Conservation (phyloP, 2,329 filamentous ascomycete species). For the Microsporum audouinii region DNA sequence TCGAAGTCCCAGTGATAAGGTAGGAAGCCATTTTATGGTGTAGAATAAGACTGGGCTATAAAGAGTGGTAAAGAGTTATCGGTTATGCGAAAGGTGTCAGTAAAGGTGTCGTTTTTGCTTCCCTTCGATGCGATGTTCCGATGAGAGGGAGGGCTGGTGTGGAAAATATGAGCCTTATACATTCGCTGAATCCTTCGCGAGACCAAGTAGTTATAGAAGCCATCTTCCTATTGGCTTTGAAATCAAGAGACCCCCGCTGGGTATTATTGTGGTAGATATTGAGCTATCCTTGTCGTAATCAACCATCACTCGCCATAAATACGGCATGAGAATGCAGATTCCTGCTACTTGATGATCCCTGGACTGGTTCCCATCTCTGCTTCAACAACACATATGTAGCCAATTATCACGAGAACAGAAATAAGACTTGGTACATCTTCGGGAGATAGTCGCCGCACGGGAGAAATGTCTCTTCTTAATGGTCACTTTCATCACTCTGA, state of each 20-base stretch:
- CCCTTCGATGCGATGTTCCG: too few species aligned
- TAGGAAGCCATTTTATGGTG: constrained; percentile 22
- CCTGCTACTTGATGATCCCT: neutral
- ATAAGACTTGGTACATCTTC: neutral
- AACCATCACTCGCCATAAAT: neutral
- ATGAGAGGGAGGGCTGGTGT: too few species aligned
- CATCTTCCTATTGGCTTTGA: neutral
- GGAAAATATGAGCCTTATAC: too few species aligned
- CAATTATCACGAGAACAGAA: neutral
- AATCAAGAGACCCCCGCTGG: neutral
- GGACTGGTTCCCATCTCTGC: neutral
- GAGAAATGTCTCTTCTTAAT: neutral
- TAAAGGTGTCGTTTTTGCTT: too few species aligned
- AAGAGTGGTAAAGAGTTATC: too few species aligned
- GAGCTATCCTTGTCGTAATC: neutral
- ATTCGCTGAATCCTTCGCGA: too few species aligned
- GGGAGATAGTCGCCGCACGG: neutral
- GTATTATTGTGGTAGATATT: neutral
- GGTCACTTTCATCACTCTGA: neutral
- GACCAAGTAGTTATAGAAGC: too few species aligned
- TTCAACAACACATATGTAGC: neutral
- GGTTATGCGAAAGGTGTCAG: too few species aligned
- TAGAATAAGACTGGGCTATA: neutral
- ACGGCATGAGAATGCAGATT: neutral
- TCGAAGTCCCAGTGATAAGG: constrained; percentile 26